Percentiles rank a stretch among this genome's conserved stretches.
Evolutionary conservation across 2,329 filamentous ascomycete genomes (phyloP).

Genomic region (Escovopsis sp.): DNA sequence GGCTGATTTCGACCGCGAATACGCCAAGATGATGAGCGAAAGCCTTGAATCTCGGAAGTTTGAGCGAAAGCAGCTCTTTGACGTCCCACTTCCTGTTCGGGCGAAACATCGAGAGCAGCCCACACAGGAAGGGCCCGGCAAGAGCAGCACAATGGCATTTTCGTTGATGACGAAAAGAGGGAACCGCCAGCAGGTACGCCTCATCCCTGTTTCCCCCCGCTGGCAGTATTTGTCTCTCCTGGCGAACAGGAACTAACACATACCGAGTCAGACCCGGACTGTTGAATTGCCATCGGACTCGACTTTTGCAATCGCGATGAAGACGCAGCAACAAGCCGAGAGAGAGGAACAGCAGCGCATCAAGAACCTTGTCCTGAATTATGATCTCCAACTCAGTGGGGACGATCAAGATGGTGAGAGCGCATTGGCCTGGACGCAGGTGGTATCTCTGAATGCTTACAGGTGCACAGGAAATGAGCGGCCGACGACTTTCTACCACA

Average conservation of each 20-base stretch:
- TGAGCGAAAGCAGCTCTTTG: slow-evolving; percentile 85
- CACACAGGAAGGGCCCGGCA: slow-evolving; percentile 10
- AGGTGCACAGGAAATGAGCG: slow-evolving; percentile 35
- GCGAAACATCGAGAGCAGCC: slow-evolving; percentile 47
- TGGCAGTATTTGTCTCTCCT: slow-evolving; percentile 1
- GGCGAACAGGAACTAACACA: slow-evolving; percentile 1
- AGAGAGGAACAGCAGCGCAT: slow-evolving; percentile 95
- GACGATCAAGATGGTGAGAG: slow-evolving; percentile 63
- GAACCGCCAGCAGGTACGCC: slow-evolving; percentile 75
- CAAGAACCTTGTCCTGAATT: slow-evolving; percentile 93
- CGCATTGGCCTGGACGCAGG: slow-evolving; percentile 17
- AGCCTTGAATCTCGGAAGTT: slow-evolving; percentile 92
- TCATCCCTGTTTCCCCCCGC: background rate
- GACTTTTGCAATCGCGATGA: slow-evolving; percentile 91
- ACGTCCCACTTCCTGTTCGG: slow-evolving; percentile 92
- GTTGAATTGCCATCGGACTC: slow-evolving; percentile 86
- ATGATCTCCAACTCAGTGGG: slow-evolving; percentile 73
- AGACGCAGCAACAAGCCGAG: slow-evolving; percentile 85
- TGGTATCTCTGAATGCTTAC: slow-evolving; percentile 31
- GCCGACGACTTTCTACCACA: slow-evolving; percentile 32
- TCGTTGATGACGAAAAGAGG: slow-evolving; percentile 90
- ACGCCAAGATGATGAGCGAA: slow-evolving; percentile 96
- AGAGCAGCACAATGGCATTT: slow-evolving; percentile 71
- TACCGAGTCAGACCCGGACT: slow-evolving; percentile 56
- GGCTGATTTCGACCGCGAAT: slow-evolving; percentile 94